These are phyloP conservation scores for Hemisphaericaspora subhashii DNA, from an alignment of 1,139 yeast species.

Conservation along the genomic window DNA sequence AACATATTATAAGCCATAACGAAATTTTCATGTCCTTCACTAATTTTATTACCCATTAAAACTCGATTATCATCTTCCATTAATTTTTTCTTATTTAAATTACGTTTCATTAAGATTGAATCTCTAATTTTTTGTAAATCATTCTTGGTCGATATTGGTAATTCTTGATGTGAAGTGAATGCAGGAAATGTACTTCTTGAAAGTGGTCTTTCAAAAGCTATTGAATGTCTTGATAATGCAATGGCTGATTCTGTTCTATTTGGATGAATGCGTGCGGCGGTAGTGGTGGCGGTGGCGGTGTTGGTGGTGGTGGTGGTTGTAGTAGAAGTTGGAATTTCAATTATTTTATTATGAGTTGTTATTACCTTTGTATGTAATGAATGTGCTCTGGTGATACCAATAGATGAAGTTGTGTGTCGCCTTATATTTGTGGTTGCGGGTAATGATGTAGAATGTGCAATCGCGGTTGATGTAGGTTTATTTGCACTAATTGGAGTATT, in stretches of 20 bases:
- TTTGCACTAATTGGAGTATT: constrained; percentile 2
- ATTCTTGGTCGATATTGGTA: constrained; percentile 9
- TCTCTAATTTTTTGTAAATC: constrained; percentile 48
- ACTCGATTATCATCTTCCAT: constrained; percentile 50
- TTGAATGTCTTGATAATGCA: constrained; percentile 14
- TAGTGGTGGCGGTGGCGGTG: constrained; percentile 1
- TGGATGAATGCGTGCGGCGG: constrained; percentile 1
- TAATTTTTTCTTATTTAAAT: constrained; percentile 26
- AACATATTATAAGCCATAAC: constrained; percentile 96
- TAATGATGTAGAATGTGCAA: background rate
- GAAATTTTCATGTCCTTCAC: constrained; percentile 91
- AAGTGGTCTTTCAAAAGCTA: constrained; percentile 13
- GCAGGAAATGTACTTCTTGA: constrained; percentile 23
- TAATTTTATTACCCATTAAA: constrained; percentile 73
- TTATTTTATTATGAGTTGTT: background rate
- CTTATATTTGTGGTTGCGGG: constrained; percentile 12
- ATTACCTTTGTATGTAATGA: constrained; percentile 2
- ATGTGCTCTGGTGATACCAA: constrained; percentile 3
- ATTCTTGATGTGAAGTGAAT: constrained; percentile 7
- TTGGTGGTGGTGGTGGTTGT: background rate
- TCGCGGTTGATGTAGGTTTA: background rate
- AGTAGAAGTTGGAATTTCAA: constrained; percentile 1
- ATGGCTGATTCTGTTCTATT: constrained; percentile 16
- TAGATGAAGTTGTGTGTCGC: constrained; percentile 26
- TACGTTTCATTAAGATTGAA: constrained; percentile 43